A percentile compares a stretch with the other conserved stretches of the same genome.
phyloP scores from a whole-genome alignment of 1,139 yeast species.

The Scheffersomyces quercinus region DNA sequence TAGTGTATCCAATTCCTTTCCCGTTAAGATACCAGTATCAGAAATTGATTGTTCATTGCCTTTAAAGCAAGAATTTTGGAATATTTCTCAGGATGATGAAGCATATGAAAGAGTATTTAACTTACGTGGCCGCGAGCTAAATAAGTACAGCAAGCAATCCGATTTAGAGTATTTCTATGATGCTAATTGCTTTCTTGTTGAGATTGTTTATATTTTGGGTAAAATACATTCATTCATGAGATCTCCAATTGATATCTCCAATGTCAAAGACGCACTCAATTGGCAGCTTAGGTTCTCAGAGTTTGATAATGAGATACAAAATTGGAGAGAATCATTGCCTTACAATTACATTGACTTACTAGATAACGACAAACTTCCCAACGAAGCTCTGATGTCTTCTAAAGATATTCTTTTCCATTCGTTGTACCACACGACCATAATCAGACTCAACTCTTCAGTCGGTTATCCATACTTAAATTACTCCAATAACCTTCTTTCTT shows the following conservation, averaged over 20 bases:
- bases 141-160: not conserved
- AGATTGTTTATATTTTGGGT: not conserved
- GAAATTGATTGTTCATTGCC: slow-evolving; percentile 1
- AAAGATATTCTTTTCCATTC: not conserved
- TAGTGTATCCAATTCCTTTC: not conserved
- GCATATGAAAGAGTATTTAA: not conserved
- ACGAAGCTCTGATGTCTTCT: not conserved
- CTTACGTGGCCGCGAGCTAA: not conserved
- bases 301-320: slow-evolving; percentile 1
- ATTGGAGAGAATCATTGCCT: slow-evolving; percentile 1
- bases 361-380: not conserved
- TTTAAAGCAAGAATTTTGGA: not conserved
- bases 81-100: not conserved
- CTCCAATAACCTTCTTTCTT: not conserved
- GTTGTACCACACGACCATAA: not conserved
- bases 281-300: slow-evolving; percentile 2
- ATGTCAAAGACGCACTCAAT: not conserved
- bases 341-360: not conserved
- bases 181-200: not conserved
- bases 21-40: not conserved
- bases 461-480: not conserved
- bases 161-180: not conserved
- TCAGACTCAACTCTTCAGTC: not conserved
- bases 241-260: not conserved
- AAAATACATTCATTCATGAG: not conserved